Evolutionary conservation across 78 protist species (phyloP).

Genomic region (Dictyostelium discoideum): DNA sequence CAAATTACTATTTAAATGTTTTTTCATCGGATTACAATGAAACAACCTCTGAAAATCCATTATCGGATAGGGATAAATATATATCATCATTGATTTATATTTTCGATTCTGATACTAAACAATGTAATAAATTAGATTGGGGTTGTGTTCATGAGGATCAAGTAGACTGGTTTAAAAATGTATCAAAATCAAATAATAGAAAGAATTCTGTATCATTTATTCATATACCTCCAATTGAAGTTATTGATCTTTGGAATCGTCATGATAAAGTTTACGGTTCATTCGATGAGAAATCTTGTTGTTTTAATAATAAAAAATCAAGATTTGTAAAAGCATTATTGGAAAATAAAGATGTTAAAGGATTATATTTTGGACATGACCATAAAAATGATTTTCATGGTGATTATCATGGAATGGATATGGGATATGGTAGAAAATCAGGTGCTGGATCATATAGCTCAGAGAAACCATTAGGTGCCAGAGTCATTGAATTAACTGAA

Average conservation of each 20-base stretch:
- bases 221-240: slow-evolving; percentile 47
- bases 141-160: slow-evolving; percentile 49
- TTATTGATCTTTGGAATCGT: slow-evolving; percentile 35
- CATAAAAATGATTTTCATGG: slow-evolving; percentile 50
- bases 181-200: neutral
- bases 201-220: slow-evolving; percentile 6
- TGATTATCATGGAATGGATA: slow-evolving; percentile 23
- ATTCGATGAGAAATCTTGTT: neutral
- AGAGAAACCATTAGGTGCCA: neutral
- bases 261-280: slow-evolving; percentile 16
- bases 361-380: slow-evolving; percentile 60
- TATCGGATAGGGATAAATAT: neutral
- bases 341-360: slow-evolving; percentile 30
- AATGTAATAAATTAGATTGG: slow-evolving; percentile 2
- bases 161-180: slow-evolving; percentile 27
- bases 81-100: slow-evolving; percentile 20
- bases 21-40: neutral
- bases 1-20: slow-evolving; percentile 30
- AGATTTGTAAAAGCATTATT: slow-evolving; percentile 17
- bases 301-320: neutral
- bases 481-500: slow-evolving; percentile 20
- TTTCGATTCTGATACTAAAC: slow-evolving; percentile 27
- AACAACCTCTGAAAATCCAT: neutral
- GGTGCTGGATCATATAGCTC: slow-evolving; percentile 36
- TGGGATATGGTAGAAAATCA: slow-evolving; percentile 60